Evolutionary conservation across 805 yeast genomes (phyloP), one percentile per base, ranked within the genome.

Genomic region (Candida patagonica): DNA sequence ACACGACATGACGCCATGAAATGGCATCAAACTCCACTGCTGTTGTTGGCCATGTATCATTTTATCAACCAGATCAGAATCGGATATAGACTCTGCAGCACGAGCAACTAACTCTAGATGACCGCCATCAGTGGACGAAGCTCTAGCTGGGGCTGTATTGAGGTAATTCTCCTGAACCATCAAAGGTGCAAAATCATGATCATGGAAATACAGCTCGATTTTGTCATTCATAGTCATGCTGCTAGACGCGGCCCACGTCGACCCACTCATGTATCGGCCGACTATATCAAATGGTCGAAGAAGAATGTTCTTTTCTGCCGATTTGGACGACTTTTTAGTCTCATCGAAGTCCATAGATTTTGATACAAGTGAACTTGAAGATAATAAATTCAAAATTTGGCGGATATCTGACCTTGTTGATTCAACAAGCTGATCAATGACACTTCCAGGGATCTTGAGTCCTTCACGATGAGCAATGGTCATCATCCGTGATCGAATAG

Each of bases 91-190:
- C 50, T 86, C 86, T 0, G 97, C 85, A 0, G 98, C 97, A 22
- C 67, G 63, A 1, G 85, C 80, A 1, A 80, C 77, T 13, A 77
- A 64, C 46, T 72, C 67, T 43, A 89, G 60, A 48, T 78, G 49
- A n/a, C 71, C 67, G 47, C 42, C 64, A 54, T 13, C 66, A 61
- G 21, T 60, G 60, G 33, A 49, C 44, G 38, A 41, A 48, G 46
- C 30, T 35, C 46, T 16, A 38, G 52, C 32, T 15, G 65, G 95
- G 30, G 64, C 65, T 0, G 94, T 78, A 26, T 62, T 63, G 36
- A 85, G 60, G 57, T 92, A 92, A 62, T 92, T 92, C 58, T 92
- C 98, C 56, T 89, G 96, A 39, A 92, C 74, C 97, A 92, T 89
- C 45, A 89, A 68, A 4, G 98, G 97, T 1, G 94, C 78, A 57